A percentile compares a stretch with the other conserved stretches of the same genome.
Evolutionary conservation across 2,329 filamentous ascomycete genomes (phyloP).

Genomic region (Alternaria consortialis): DNA sequence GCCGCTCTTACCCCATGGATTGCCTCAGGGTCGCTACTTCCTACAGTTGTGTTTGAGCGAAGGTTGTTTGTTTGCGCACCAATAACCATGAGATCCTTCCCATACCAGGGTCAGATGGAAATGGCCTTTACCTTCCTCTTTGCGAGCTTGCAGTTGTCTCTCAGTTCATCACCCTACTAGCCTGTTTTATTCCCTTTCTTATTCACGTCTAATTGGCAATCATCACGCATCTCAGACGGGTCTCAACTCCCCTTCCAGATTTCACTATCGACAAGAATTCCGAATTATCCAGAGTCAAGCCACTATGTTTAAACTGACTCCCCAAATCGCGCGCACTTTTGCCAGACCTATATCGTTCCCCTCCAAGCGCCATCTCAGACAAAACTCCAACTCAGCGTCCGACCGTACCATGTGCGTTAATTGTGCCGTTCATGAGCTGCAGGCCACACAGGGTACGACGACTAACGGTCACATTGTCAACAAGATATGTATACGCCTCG

Average conservation of each 20-base stretch:
- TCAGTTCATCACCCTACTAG: background rate
- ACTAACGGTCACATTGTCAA: conserved; percentile 15
- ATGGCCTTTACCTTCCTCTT: background rate
- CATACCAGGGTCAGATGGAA: background rate
- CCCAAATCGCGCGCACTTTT: background rate
- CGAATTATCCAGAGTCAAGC: background rate
- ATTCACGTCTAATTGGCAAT: background rate
- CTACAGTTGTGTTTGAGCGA: background rate
- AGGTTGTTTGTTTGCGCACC: background rate
- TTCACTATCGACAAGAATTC: background rate
- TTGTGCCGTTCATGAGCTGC: conserved; percentile 5
- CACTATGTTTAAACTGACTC: conserved; percentile 7
- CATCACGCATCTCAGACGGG: background rate
- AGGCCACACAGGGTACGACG: conserved; percentile 1
- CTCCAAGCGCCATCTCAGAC: background rate
- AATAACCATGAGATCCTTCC: background rate
- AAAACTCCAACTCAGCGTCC: background rate
- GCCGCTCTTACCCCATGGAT: background rate
- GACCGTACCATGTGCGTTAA: background rate
- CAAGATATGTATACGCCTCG: conserved; percentile 3
- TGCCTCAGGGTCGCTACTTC: background rate
- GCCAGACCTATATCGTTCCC: background rate
- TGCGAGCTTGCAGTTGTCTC: background rate
- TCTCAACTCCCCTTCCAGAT: background rate
- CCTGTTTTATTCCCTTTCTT: background rate